Base-by-base conservation (phyloP, 495 filamentous ascomycete species). In the Antarctomyces pellizariae region DNA sequence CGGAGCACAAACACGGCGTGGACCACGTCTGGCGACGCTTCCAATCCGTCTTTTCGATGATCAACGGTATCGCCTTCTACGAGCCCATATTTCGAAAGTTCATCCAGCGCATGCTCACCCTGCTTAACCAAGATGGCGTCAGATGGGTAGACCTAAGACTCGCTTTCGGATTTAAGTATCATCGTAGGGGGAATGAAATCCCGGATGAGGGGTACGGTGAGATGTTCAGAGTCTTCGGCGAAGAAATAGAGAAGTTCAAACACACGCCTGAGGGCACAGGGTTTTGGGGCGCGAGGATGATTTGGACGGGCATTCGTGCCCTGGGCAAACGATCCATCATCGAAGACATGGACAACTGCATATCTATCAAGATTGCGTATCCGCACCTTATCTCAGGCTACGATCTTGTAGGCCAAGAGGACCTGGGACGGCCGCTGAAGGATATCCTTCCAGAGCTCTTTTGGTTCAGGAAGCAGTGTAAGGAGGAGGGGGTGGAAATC, bases 401-500 rank as follows among this genome's bases (percentile, higher is more conserved):
- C 49, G 86, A 93, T 47, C 41, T 90, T 8, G 79, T 89, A 6
- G 82, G 77, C 1, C 73, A 79, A 47, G 86, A 92, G 53, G 71
- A 84, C 36, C 38, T 52, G 3, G 80, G 82, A 4, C 58, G 76
- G 20, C 55, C 79, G 1, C 64, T 92, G 5, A 59, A 57, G 15
- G 73, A 83, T 36, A 52, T 89, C 2, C 59, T 79, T 0, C 80
- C 83, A 0, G 62, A 89, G 28, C 49, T 95, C 1, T 80, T 93
- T 39, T 92, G 77, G 77, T 93, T 95, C 55, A 67, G 67, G 18
- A 84, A 84, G 41, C 62, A 64, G 27, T 93, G 83, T 43, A 60
- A 62, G 7, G 62, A 75, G 39, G 69, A 79, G 42, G 67, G 59
- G 5, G 59, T 91, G 16, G 65, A 86, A 13, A 71, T 97, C n/a